Evolutionary conservation across 148 eudicot genomes (phyloP).

Genomic region (Rhododendron griersonianum): DNA sequence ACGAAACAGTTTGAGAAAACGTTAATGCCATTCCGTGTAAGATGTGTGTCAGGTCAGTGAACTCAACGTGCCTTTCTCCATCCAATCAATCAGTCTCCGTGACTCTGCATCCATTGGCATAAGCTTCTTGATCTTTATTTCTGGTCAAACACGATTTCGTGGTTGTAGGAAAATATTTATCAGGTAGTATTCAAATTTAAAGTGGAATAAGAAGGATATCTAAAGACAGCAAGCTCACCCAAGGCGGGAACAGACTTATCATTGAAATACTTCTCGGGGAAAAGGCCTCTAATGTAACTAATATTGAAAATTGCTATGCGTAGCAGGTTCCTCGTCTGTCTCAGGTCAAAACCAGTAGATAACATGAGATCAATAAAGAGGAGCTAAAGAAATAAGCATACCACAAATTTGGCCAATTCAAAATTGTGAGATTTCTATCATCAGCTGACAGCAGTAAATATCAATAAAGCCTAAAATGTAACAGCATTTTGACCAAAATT

Average conservation of each 20-base stretch:
- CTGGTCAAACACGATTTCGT: slow-evolving; percentile 28
- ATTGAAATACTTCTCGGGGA: slow-evolving; percentile 90
- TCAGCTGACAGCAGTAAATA: background rate
- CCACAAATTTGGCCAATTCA: background rate
- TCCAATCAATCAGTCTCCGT: slow-evolving; percentile 92
- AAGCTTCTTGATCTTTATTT: slow-evolving; percentile 97
- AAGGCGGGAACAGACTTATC: slow-evolving; percentile 91
- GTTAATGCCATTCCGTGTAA: background rate
- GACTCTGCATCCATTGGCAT: slow-evolving; percentile 91
- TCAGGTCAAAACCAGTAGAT: background rate
- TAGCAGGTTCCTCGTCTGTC: slow-evolving; percentile 87
- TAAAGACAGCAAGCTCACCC: slow-evolving; percentile 38
- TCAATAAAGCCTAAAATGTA: background rate
- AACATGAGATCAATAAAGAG: background rate
- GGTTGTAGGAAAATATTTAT: background rate
- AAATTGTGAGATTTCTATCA: background rate
- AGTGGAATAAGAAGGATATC: background rate
- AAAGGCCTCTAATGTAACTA: slow-evolving; percentile 92
- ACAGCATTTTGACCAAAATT: background rate
- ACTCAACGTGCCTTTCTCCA: slow-evolving; percentile 79
- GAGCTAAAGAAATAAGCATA: background rate
- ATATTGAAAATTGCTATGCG: slow-evolving; percentile 94
- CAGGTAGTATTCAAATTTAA: background rate
- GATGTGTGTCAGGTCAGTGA: background rate
- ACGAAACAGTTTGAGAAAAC: background rate